Evolutionary conservation across 306 rosid species (phyloP), one percentile per base, ranked within the genome.

Genomic region (Aeschynomene evenia): DNA sequence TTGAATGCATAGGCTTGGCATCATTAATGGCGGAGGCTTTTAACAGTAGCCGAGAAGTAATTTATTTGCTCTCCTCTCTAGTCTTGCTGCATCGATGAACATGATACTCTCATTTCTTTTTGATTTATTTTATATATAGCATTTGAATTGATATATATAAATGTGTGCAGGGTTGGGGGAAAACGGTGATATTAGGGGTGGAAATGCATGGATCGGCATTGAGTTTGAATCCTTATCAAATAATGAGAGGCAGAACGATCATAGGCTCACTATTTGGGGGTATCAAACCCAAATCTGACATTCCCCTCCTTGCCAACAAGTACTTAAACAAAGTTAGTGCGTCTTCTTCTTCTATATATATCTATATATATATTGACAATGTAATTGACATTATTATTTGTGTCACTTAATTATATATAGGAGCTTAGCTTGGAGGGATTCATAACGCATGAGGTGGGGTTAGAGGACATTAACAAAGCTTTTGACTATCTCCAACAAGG

Each of bases 81-180:
- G 51, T 33, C 3, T 15, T 18, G 4, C 15, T n/a, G n/a, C n/a
- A n/a, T n/a, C n/a, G n/a, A n/a, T n/a, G n/a, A n/a, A n/a, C n/a
- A n/a, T n/a, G n/a, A 16, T 16, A 28, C 26, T 33, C 45, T 15
- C 9, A 58, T 58, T 56, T 56, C 6, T 24, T 15, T 59, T 16
- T n/a, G n/a, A 4, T 57, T 9, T 29, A 9, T 7, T 57, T n/a
- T 57, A n/a, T n/a, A n/a, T 8, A 18, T 15, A 22, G 20, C n/a
- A 14, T 19, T 4, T 26, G 70, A 26, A 4, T 46, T 28, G n/a
- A n/a, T n/a, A n/a, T n/a, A n/a, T n/a, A n/a, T n/a, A n/a, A n/a
- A n/a, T n/a, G n/a, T n/a, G n/a, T n/a, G n/a, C 45, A 88, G 89
- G 89, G 87, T 40, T 85, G 93, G 87, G 92, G 89, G 14, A 70